Evolutionary conservation across 2,329 filamentous ascomycete genomes (phyloP).

Genomic region (Cladophialophora immunda): DNA sequence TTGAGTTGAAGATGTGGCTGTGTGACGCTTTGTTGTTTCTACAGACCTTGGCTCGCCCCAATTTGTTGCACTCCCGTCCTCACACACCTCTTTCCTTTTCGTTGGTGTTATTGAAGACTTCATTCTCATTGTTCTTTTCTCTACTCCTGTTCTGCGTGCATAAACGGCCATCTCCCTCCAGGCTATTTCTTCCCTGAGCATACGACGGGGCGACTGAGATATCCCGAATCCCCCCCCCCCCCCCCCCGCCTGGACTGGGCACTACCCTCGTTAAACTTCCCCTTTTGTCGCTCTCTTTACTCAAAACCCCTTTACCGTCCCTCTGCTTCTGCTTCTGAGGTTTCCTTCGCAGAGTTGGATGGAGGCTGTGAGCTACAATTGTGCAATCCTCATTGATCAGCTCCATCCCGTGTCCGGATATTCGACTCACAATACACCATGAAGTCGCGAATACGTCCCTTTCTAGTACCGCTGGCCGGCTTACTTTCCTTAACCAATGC

Average conservation of each 20-base stretch:
- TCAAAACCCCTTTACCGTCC: not conserved
- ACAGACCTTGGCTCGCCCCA: slow-evolving; percentile 8
- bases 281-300: not conserved
- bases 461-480: slow-evolving; percentile 38
- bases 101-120: not conserved
- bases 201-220: not conserved
- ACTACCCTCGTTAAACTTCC: not conserved
- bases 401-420: not conserved
- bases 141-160: not conserved
- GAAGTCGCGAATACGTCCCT: slow-evolving; percentile 26
- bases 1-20: not conserved
- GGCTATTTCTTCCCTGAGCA: not conserved
- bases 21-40: slow-evolving; percentile 2
- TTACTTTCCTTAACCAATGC: slow-evolving; percentile 31
- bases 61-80: not conserved
- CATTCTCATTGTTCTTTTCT: not conserved
- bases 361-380: too few relatives aligned
- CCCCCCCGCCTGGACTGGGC: not conserved
- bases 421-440: slow-evolving; percentile 18
- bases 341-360: not conserved
- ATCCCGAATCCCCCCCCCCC: not conserved
- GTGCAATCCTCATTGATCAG: not conserved
- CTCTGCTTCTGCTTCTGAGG: not conserved
- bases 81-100: slow-evolving; percentile 4
- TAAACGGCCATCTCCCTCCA: not conserved